phyloP scores from a whole-genome alignment of 257 asterid genomes.

The Catharanthus roseus region DNA sequence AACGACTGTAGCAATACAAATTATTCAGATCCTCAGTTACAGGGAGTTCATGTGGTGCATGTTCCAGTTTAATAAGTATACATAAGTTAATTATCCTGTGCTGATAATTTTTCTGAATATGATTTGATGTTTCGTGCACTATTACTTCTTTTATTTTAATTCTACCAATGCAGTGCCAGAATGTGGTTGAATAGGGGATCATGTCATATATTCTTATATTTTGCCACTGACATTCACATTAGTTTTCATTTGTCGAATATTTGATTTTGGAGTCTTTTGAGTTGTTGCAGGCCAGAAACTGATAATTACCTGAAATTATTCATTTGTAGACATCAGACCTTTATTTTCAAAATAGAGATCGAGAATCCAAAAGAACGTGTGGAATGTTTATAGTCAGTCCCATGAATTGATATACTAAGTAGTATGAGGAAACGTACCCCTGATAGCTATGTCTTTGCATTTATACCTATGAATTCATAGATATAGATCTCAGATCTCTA shows the following conservation, averaged over 20 bases:
- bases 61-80: neutral
- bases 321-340: neutral
- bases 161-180: neutral
- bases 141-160: neutral
- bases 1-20: neutral
- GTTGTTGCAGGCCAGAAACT: neutral
- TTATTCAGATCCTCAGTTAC: neutral
- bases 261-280: neutral
- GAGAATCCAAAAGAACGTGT: neutral
- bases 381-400: neutral
- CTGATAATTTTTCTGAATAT: neutral
- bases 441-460: neutral
- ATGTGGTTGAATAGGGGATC: neutral
- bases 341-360: neutral
- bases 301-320: neutral
- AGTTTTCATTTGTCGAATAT: neutral
- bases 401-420: neutral
- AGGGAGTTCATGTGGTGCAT: neutral
- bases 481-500: neutral
- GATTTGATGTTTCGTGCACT: neutral
- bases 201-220: neutral
- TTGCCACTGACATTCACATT: neutral
- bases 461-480: neutral
- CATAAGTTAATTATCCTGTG: neutral
- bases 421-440: neutral